A percentile compares a stretch with the other conserved stretches of the same genome.
phyloP scores from a whole-genome alignment of 225 moss, liverwort and hornwort species.

The Anthoceros angustus region DNA sequence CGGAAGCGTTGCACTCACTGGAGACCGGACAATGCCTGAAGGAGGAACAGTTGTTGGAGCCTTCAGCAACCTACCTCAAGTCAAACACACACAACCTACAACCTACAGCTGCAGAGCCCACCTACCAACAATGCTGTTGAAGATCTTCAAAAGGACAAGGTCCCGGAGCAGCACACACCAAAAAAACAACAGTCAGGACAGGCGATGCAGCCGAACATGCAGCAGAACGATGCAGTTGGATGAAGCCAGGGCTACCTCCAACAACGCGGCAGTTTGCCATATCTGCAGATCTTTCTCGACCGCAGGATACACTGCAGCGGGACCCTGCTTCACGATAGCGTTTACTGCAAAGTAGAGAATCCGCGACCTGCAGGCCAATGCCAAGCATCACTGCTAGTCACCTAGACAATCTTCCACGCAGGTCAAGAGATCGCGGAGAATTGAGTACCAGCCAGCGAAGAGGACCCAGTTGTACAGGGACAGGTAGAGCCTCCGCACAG shows the following conservation, averaged over 20 bases:
- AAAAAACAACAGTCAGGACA: neutral
- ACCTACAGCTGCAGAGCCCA: neutral
- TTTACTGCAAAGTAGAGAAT: constrained; percentile 45
- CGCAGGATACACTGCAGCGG: constrained; percentile 43
- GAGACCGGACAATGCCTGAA: constrained; percentile 79
- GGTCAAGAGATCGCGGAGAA: neutral
- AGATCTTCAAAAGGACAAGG: constrained; percentile 39
- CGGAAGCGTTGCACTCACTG: constrained; percentile 68
- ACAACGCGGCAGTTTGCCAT: constrained; percentile 80
- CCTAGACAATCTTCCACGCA: neutral
- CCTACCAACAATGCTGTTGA: constrained; percentile 81
- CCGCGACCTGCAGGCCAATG: constrained; percentile 35
- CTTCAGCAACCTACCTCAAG: no score
- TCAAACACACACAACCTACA: no score
- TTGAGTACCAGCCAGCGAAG: constrained; percentile 52
- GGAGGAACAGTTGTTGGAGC: neutral
- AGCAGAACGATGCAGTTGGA: neutral
- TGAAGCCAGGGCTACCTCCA: constrained; percentile 40
- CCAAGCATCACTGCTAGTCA: neutral
- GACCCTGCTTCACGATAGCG: constrained; percentile 33
- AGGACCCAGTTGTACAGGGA: constrained; percentile 62
- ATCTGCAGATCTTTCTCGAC: constrained; percentile 83
- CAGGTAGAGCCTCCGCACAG: constrained; percentile 41
- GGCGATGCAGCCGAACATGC: neutral
- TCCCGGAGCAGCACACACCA: constrained; percentile 8